phyloP scores from a whole-genome alignment of 2,329 filamentous ascomycete genomes.

The Colletotrichum gigasporum region DNA sequence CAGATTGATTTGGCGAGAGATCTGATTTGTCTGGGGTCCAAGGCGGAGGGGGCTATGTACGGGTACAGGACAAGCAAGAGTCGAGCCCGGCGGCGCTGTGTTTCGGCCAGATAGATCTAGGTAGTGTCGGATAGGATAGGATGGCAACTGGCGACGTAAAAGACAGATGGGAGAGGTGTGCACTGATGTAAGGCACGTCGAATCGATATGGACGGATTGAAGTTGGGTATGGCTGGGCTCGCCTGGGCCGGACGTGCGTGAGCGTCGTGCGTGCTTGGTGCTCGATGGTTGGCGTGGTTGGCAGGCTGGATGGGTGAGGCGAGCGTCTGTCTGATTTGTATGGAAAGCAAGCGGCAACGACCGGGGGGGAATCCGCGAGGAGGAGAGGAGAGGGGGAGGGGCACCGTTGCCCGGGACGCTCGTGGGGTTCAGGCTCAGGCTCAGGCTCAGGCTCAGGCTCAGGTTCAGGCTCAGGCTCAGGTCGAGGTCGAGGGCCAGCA shows the following conservation, averaged over 20 bases:
- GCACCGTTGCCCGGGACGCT: constrained; percentile 24
- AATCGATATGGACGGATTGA: neutral
- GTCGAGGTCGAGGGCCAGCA: neutral
- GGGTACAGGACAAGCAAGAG: neutral
- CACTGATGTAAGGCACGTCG: neutral
- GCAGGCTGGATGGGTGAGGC: constrained; percentile 7
- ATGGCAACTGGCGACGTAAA: constrained; percentile 1
- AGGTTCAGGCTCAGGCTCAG: neutral
- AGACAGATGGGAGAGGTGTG: constrained; percentile 1
- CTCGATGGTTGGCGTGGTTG: neutral
- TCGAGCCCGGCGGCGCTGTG: neutral
- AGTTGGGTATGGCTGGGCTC: constrained; percentile 4
- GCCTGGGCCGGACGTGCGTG: constrained; percentile 3
- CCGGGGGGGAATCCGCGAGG: constrained; percentile 15
- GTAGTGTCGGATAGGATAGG: neutral
- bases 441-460: neutral
- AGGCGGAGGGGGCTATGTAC: constrained; percentile 18
- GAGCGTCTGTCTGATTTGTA: constrained; percentile 25
- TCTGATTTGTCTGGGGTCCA: constrained; percentile 6
- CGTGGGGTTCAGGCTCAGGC: constrained; percentile 8
- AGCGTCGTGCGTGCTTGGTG: neutral
- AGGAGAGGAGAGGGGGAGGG: constrained; percentile 16
- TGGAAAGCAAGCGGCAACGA: constrained; percentile 22
- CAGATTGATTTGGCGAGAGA: neutral
- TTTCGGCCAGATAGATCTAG: constrained; percentile 9